Base-by-base conservation (phyloP, 441 rosid species). In the Geranium incanum region DNA sequence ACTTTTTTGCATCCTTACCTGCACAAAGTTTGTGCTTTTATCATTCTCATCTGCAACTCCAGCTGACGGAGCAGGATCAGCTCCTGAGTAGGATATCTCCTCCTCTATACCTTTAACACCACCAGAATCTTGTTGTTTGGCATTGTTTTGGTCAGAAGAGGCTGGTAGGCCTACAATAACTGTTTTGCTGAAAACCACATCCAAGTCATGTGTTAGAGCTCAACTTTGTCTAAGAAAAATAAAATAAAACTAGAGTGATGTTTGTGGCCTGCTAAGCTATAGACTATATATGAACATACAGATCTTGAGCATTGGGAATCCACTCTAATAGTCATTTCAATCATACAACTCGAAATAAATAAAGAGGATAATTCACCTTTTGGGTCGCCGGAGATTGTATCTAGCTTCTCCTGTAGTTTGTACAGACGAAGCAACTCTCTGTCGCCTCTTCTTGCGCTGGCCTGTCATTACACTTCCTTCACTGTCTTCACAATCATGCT, bases 301-400 rank as follows among this genome's bases (percentile, higher is more conserved):
- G 67, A 28, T 3, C n/a, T 63, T 36, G 15, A 28, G 67, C 48
- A 28, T 16, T 12, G 13, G 41, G 16, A 2, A 65, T 2, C 18
- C 68, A 59, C 8, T 45, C 48, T 7, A 36, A n/a, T 28, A 28
- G 23, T 11, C 13, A 13, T 28, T 48, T 48, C 59, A 33, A 38
- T 16, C 18, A 71, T 5, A 39, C n/a, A 13, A 71, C 4, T 28
- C 52, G 50, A 52, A 60, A 68, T 18, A 33, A 67, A 59, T 3
- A 36, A 41, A 69, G 65, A 39, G 33, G 67, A 52, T 16, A 75
- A 78, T 83, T 78, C 74, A 92, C 97, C 68, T 80, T 81, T 84
- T 86, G 21, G 86, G 85, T 68, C 86, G 85, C 75, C 98, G 89
- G 70, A 95, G 85, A 80, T 92, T 86, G 75, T 95, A 95, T 75